These are phyloP conservation scores for Trichoderma citrinoviride DNA, from an alignment of 2,329 filamentous ascomycete genomes.

Conservation along the genomic window DNA sequence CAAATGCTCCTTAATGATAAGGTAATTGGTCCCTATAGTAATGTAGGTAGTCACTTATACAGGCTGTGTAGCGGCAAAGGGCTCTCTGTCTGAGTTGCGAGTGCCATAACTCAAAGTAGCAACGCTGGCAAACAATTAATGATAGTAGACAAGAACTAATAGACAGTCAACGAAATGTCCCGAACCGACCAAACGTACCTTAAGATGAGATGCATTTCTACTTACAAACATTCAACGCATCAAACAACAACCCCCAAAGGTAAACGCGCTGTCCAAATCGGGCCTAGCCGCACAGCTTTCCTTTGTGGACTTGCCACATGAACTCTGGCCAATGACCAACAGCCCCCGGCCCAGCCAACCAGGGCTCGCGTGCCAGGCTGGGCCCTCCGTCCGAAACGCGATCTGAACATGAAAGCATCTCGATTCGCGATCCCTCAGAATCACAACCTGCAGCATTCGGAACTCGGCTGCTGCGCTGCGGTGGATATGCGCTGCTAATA, in stretches of 20 bases:
- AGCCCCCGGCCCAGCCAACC: neutral
- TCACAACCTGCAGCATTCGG: neutral
- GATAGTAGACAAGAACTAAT: no score
- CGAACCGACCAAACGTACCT: no score
- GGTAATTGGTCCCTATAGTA: no score
- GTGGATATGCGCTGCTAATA: neutral
- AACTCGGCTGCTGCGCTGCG: neutral
- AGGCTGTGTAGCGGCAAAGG: no score
- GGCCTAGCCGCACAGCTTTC: neutral
- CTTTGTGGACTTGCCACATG: neutral
- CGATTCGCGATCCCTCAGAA: slow-evolving; percentile 4
- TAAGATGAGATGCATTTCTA: no score
- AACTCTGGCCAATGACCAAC: slow-evolving; percentile 9
- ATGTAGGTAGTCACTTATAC: no score
- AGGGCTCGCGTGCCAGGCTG: slow-evolving; percentile 7
- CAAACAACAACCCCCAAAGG: neutral
- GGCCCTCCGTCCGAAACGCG: neutral
- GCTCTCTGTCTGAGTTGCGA: no score
- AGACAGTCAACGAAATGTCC: no score
- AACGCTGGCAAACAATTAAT: no score
- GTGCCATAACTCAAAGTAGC: no score
- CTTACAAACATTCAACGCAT: neutral
- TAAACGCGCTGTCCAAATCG: slow-evolving; percentile 13
- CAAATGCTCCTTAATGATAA: no score
- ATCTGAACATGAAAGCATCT: slow-evolving; percentile 1